Evolutionary conservation across 2,329 filamentous ascomycete genomes (phyloP), one percentile per base, ranked within the genome.

Genomic region (Cladosporium phlei): DNA sequence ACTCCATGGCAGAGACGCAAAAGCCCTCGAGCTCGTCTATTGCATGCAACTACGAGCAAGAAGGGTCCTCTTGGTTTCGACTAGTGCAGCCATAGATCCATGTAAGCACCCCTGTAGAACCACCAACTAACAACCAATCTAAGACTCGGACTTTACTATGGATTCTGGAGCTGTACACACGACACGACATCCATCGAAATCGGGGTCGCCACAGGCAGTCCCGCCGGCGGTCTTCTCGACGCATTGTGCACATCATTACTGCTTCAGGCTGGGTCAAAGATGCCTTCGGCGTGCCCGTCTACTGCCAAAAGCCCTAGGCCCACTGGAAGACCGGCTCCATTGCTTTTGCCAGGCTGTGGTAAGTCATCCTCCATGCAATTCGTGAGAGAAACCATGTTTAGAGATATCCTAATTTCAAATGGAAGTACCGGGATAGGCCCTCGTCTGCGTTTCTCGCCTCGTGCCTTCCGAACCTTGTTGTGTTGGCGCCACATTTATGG

Each of bases 401-500:
- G 25, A 16, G 24, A 14, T 39, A 19, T 25, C 37, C 37, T 29
- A 39, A 39, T 11, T 25, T 25, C 24, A 25, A 6, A 25, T 25
- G 24, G 34, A 37, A 14, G 25, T 32, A 37, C 20, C 42, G 32
- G 32, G 22, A 21, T 25, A 37, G 32, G 32, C 42, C n/a, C 42
- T 37, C 16, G 42, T 45, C 42, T 32, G 32, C 27, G 42, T 45
- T 24, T 35, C 42, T 45, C 42, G 42, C 42, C 29, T 37, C 40
- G 40, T 45, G 32, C 42, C 32, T 45, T 32, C 42, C 42, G 30
- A 43, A 43, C 39, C 39, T 32, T 43, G n/a, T n/a, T n/a, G 33
- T 20, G 28, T 20, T 27, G 39, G 29, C 24, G 39, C 39, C 39
- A 43, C 42, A 45, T 37, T 45, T 37, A 45, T 37, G 42, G 42